Base-by-base conservation (phyloP, 176 grass and related monocot genomes). In the Carex pumila region DNA sequence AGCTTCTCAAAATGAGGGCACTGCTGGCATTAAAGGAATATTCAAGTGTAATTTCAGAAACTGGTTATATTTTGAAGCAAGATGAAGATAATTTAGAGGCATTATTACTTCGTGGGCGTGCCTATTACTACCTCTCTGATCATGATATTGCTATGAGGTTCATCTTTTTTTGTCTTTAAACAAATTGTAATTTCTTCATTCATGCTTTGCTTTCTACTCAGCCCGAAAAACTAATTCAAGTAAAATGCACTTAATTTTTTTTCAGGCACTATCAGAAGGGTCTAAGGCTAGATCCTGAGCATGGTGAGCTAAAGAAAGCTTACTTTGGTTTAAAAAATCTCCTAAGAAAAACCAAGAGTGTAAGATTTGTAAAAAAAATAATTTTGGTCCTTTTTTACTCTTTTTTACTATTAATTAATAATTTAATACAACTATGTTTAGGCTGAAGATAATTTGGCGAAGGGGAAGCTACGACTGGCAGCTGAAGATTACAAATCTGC, bases 111-210 rank as follows among this genome's bases (percentile, higher is more conserved):
- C 90, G 95, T 75, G 95, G 95, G 15, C 91, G 71, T 34, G 95
- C 95, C 30, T 98, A 98, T 67, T 98, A 98, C 89, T 98, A 98
- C 87, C 95, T 98, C 74, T 91, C 95, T 66, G 95, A 98, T 71
- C 92, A 98, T 88, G 96, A 98, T 92, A 93, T 98, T 71, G 92
- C 96, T 64, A 85, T 79, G 31, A 95, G 96, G 96, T 98, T 86
- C 13, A 19, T 79, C 43, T 21, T 55, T 32, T 72, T 34, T 56
- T 19, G 50, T 61, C 58, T 17, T 17, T 11, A 13, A 30, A 39
- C 21, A 47, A 10, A 6, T 34, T 61, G 12, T 4, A 49, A 79
- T 29, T 50, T 79, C 22, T 22, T 75, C 58, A 50, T 11, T 77
- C 15, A 83, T 54, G 5, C 45, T 81, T 56, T 19, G 2, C 19